Conservation (phyloP, 345 rosid species). For the Pistacia integerrima region DNA sequence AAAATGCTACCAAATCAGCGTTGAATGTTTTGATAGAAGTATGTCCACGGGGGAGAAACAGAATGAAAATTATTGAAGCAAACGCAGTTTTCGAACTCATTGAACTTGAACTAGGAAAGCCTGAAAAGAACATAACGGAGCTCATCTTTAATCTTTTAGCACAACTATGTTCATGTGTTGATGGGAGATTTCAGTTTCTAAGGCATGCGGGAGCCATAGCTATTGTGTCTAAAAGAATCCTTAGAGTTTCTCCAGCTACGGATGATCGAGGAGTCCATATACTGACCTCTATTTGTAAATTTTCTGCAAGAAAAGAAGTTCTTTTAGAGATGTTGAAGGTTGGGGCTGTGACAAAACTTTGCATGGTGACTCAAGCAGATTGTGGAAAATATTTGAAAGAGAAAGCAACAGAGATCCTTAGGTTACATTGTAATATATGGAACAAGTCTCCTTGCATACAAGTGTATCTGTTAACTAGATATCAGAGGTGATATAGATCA, state of each 20-base stretch:
- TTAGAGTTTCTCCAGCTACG: constrained; percentile 51
- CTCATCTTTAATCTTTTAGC: constrained; percentile 45
- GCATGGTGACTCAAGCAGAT: constrained; percentile 63
- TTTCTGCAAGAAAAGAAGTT: constrained; percentile 33
- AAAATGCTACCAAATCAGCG: constrained; percentile 39
- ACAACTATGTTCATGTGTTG: constrained; percentile 45
- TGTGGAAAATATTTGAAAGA: constrained; percentile 41
- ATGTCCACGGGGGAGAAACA: constrained; percentile 46
- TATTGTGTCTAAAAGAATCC: constrained; percentile 48
- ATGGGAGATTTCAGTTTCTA: constrained; percentile 46
- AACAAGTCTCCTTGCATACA: constrained; percentile 64
- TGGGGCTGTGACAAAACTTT: constrained; percentile 61
- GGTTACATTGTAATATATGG: constrained; percentile 49
- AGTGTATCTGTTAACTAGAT: constrained; percentile 48
- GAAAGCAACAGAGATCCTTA: constrained; percentile 47
- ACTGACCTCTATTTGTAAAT: constrained; percentile 34
- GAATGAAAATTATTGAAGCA: constrained; percentile 40
- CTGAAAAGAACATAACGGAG: constrained; percentile 47
- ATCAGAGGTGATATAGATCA: constrained; percentile 13
- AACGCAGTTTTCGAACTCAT: constrained; percentile 45
- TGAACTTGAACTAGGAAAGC: constrained; percentile 53
- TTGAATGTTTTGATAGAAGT: constrained; percentile 33
- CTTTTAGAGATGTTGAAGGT: constrained; percentile 59
- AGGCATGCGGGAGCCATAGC: constrained; percentile 51
- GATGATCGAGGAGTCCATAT: constrained; percentile 52